Conservation (phyloP, 225 moss, liverwort and hornwort species). For the Physcomitrium patens region DNA sequence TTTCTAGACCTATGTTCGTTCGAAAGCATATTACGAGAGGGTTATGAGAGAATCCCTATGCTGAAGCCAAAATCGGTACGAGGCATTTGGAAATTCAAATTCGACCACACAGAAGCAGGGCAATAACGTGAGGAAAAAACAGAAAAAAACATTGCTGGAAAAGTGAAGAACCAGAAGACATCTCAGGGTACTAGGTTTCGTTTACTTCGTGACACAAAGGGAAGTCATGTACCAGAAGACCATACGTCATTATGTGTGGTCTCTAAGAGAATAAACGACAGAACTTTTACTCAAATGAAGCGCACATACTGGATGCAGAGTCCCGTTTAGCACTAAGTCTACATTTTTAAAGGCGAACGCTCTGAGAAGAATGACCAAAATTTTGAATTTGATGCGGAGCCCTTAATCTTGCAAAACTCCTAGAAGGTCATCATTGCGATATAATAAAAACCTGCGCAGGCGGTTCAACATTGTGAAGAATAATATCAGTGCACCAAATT, state of each 20-base stretch:
- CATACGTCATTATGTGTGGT: neutral
- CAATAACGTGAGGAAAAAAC: too few species aligned
- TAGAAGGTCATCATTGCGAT: slow-evolving; percentile 23
- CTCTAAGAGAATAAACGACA: neutral
- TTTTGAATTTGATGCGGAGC: neutral
- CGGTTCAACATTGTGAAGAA: too few species aligned
- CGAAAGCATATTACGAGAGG: too few species aligned
- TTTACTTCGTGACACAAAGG: slow-evolving; percentile 1
- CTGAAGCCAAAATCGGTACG: too few species aligned
- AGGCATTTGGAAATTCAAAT: too few species aligned
- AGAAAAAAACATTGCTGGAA: neutral
- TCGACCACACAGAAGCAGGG: too few species aligned
- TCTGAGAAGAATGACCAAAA: slow-evolving; percentile 11
- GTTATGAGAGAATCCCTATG: too few species aligned
- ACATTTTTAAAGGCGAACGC: neutral
- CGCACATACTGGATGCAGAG: neutral
- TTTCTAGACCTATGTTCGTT: too few species aligned
- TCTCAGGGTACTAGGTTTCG: neutral
- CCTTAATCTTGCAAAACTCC: slow-evolving; percentile 17
- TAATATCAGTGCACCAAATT: too few species aligned
- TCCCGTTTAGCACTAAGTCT: neutral
- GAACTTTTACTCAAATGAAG: neutral
- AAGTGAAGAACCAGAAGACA: neutral
- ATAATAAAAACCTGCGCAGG: slow-evolving; percentile 21
- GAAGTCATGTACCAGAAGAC: slow-evolving; percentile 1